phyloP scores from a whole-genome alignment of 2,329 filamentous ascomycete species.

The Leptographium wingfieldii region DNA sequence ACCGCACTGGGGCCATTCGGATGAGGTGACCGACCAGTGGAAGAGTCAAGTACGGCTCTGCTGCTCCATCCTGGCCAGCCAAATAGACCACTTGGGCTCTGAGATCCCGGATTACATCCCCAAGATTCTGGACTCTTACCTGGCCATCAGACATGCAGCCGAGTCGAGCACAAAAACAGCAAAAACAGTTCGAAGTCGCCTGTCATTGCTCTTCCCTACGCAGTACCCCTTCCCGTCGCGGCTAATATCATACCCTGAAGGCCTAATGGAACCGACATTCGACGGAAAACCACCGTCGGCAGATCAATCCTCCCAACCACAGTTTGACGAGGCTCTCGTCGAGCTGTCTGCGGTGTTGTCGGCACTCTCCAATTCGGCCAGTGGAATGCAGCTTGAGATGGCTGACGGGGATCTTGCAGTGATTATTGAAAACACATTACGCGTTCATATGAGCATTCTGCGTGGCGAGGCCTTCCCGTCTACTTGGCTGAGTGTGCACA shows the following conservation, averaged over 20 bases:
- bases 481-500: slow-evolving; percentile 84
- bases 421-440: slow-evolving; percentile 66
- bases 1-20: slow-evolving; percentile 77
- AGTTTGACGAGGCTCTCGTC: slow-evolving; percentile 75
- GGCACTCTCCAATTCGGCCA: slow-evolving; percentile 61
- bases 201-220: slow-evolving; percentile 83
- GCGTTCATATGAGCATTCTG: slow-evolving; percentile 80
- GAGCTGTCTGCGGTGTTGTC: slow-evolving; percentile 83
- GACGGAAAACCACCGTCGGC: slow-evolving; percentile 1
- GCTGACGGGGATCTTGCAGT: slow-evolving; percentile 61
- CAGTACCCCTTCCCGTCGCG: slow-evolving; percentile 80
- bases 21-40: slow-evolving; percentile 70
- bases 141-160: slow-evolving; percentile 51
- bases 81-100: slow-evolving; percentile 64
- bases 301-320: slow-evolving; percentile 1
- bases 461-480: slow-evolving; percentile 80
- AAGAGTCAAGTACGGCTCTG: slow-evolving; percentile 86
- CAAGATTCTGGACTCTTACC: slow-evolving; percentile 82
- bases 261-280: slow-evolving; percentile 17
- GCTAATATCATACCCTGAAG: slow-evolving; percentile 32
- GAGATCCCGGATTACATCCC: slow-evolving; percentile 83
- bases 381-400: slow-evolving; percentile 63
- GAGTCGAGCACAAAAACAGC: slow-evolving; percentile 11
- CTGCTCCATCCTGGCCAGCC: slow-evolving; percentile 81
- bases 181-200: slow-evolving; percentile 41